Evolutionary conservation across 75 land plant genomes (phyloP), one percentile per base, ranked within the genome.

Genomic region (Picea glauca): DNA sequence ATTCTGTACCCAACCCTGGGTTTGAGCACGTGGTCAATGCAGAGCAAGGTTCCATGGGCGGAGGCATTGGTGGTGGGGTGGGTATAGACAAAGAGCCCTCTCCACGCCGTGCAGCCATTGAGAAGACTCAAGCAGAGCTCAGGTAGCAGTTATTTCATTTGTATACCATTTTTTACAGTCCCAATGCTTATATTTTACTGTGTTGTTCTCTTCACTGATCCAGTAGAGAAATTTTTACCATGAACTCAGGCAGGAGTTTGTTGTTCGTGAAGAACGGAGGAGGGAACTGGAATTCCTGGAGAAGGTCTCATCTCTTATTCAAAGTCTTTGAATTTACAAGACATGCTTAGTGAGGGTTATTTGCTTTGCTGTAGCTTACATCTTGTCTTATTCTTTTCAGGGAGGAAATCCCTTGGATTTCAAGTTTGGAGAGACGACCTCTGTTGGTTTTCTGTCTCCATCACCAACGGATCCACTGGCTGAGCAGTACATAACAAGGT

Each of bases 361-460:
- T 32, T 14, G 20, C 32, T 31, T 14, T 68, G 75, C 40, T 82
- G 62, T 50, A 50, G 43, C 59, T 31, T 62, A 9, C n/a, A 20
- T 61, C 65, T 80, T 82, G 35, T 64, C 32, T 31, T n/a, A 70
- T 46, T 35, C 43, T 31, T 74, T 75, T 43, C 86, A 97, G 99
- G 99, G 99, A 57, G 99, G 99, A 32, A 87, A 97, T 78, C 98
- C 96, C 13, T 77, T 97, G 85, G 99, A 97, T 78, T 97, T 93
- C 67, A 88, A 93, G 78, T 79, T 88, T 84, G 89, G 90, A n/a
- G 83, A 81, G 40, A 80, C 82, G 50, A 58, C 84, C 54, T 81
- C 91, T 59, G 59, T 84, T 74, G 82, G 88, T 84, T 82, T 91
- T 62, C 91, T 88, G 60, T 89, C 99, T 76, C 86, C 91, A 70